Base-by-base conservation (phyloP, 805 yeast species). In the Scheffersomyces ergatensis region DNA sequence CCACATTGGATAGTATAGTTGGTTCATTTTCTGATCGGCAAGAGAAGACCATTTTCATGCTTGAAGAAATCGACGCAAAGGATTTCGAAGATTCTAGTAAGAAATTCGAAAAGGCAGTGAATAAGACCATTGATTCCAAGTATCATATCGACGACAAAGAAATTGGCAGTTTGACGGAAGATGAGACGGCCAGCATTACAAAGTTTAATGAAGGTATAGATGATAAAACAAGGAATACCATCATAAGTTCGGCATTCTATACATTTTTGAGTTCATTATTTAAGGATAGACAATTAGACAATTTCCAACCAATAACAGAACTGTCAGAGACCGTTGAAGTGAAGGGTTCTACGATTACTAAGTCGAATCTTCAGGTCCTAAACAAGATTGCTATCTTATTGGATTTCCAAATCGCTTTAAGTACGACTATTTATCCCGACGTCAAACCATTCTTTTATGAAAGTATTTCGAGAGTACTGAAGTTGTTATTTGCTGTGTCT, bases 371-470 rank as follows among this genome's bases (percentile, higher is more conserved):
- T 14, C 17, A 15, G 5, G 11, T 29, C 13, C 32, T 29, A 14
- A 8, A 53, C 35, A 45, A 47, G 26, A 34, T 67, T 6, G 38
- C 54, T 29, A 14, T 55, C 3, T 36, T 63, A 5, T 39, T 67
- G 2, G 74, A 68, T 43, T 45, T 49, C 27, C 47, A 52, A 15
- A 54, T 65, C 15, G 39, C 47, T 34, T 27, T 61, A n/a, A 39
- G 52, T 7, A 39, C 47, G 24, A 40, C 47, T 11, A 38, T 37
- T 1, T 43, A 41, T 24, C 45, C 55, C 2, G 36, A 45, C 2
- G 31, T 49, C 18, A 65, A 63, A 38, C 48, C 41, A 19, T 40
- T 49, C 5, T 66, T 59, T 38, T 67, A 58, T 41, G 50, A 48
- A 17, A 34, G 57, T 26, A 41, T 62, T 14, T 54, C 58, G 7